Evolutionary conservation across 2,329 filamentous ascomycete genomes (phyloP), one percentile per base, ranked within the genome.

Genomic region (Periconia sp.): DNA sequence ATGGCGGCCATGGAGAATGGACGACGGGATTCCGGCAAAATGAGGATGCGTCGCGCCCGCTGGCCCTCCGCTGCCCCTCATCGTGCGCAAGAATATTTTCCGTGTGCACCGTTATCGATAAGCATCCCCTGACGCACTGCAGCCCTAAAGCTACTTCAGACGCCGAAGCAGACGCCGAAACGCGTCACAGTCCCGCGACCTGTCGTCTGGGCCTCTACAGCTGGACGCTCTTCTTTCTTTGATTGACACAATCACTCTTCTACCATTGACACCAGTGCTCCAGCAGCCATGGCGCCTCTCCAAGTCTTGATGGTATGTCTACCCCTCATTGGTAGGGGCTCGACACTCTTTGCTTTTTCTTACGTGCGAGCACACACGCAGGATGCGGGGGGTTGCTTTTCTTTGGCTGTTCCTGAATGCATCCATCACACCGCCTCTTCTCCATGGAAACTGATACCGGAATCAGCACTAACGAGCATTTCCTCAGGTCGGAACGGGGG

Each of bases 401-500:
- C 24, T 42, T 40, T 36, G 26, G 29, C n/a, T 19, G 37, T 40
- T 19, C 37, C 18, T 37, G 29, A 34, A 13, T 43, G 33, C 36
- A 28, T 36, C 24, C 43, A 52, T 48, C 31, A 36, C 50, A 46
- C 44, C 43, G 40, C 48, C 23, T 36, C 15, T 36, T 30, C n/a
- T 23, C 35, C 38, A 29, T 31, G 21, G 19, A 15, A 35, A 11
- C 7, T 15, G 19, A 28, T n/a, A n/a, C n/a, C n/a, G n/a, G n/a
- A 7, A 32, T 7, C 26, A 22, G 22, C 18, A 26, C 36, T 57
- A 35, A 59, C 21, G 16, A 36, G 48, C 86, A 23, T n/a, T n/a
- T 12, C 12, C 24, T 19, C 36, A 71, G 87, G 83, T 96, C 46
- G 92, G 92, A 54, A 96, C 92, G 9, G 92, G 92, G 63, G 92